Evolutionary conservation across 2,329 filamentous ascomycete species (phyloP), one percentile per base, ranked within the genome.

Genomic region (Colletotrichum kahawae): DNA sequence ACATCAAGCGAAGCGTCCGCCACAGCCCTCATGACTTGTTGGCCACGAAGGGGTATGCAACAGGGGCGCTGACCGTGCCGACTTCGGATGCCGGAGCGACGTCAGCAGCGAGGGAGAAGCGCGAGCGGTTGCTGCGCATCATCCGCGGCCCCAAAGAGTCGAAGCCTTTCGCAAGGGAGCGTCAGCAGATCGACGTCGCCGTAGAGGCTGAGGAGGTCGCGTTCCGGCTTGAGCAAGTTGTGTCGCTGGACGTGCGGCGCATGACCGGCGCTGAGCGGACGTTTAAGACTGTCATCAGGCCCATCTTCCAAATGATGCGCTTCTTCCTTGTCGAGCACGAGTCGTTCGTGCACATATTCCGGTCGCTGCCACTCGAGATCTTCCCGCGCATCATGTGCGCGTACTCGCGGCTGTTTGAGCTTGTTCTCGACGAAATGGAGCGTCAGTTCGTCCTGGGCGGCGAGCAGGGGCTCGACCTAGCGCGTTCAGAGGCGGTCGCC

Each of bases 231-330:
- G 54, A 77, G 70, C 51, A 76, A 36, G 76, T 77, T 3, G 48
- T 77, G 2, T 66, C 62, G 4, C 31, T 77, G 5, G 21, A 71
- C 24, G 31, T 69, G 21, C 9, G 16, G 16, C 14, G 33, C 7
- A 64, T 77, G 21, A 18, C 65, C 12, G 16, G 24, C 43, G 4
- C 13, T 5, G 13, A 70, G 33, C 29, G 67, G 27, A 74, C 63
- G 54, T 74, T 77, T n/a, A 5, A 38, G 21, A 34, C 62, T 6
- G 36, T 77, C 18, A 38, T 77, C 18, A 8, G 48, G 29, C 69
- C 70, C 14, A 71, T 77, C 62, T 77, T 76, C 36, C 31, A 77
- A 57, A 59, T 77, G 5, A 76, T 76, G 27, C 57, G 64, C 31
- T 72, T 77, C 63, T 76, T 77, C 70, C 43, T 71, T 14, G 18